A percentile compares a stretch with the other conserved stretches of the same genome.
Conservation (phyloP, 1,284 basidiomycete species). For the Papiliotrema laurentii region DNA sequence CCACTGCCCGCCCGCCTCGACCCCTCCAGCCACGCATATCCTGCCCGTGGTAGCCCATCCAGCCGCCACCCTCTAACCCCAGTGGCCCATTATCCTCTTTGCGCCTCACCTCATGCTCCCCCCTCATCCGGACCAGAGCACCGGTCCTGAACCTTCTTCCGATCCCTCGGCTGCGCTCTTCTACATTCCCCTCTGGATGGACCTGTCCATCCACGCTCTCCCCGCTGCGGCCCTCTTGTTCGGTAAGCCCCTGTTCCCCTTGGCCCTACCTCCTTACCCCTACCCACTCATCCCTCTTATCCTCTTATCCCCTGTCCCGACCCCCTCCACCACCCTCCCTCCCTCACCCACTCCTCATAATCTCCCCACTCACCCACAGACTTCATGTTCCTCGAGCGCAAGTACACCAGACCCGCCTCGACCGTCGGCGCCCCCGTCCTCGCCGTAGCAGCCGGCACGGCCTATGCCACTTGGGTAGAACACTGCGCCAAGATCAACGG, state of each 20-base stretch:
- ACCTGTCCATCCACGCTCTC: conserved; percentile 59
- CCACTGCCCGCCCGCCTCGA: background rate
- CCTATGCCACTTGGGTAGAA: conserved; percentile 66
- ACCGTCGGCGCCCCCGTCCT: conserved; percentile 52
- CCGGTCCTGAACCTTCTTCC: conserved; percentile 45
- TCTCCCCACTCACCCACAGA: conserved; percentile 47
- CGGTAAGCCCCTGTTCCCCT: too few relatives aligned
- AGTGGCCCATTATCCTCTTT: conserved; percentile 40
- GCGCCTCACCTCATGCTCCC: conserved; percentile 37
- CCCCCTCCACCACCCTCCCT: conserved; percentile 69
- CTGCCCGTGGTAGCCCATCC: too few relatives aligned
- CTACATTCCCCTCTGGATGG: conserved; percentile 59
- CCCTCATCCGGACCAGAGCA: conserved; percentile 22
- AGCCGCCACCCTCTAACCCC: background rate
- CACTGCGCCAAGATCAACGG: conserved; percentile 57
- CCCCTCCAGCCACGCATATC: too few relatives aligned
- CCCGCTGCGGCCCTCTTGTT: conserved; percentile 60
- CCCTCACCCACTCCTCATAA: conserved; percentile 39
- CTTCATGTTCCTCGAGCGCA: conserved; percentile 64
- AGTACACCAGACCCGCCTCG: conserved; percentile 55
- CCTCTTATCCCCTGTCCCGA: conserved; percentile 39
- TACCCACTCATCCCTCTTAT: background rate
- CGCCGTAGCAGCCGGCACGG: conserved; percentile 50
- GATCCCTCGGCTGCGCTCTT: conserved; percentile 46
- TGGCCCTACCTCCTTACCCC: too few relatives aligned